phyloP scores from a whole-genome alignment of 2,329 filamentous ascomycete species.

The Epichloe aotearoae region DNA sequence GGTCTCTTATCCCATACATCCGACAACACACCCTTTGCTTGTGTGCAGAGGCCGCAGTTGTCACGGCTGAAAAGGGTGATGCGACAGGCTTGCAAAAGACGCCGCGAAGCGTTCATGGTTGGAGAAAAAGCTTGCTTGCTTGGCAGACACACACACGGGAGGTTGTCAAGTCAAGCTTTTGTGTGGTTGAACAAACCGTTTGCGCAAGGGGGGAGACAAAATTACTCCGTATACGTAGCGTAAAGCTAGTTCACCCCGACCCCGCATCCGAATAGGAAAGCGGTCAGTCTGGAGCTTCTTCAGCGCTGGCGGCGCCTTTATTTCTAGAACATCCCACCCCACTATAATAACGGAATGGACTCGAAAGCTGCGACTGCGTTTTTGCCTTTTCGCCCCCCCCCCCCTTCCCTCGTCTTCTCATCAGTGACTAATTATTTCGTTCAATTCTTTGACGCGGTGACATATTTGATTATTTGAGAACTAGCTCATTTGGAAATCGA shows the following conservation, averaged over 20 bases:
- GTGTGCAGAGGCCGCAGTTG: slow-evolving; percentile 57
- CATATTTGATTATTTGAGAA: background rate
- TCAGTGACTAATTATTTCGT: background rate
- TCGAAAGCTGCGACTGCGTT: background rate
- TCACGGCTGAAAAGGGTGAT: slow-evolving; percentile 65
- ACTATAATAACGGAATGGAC: slow-evolving; percentile 8
- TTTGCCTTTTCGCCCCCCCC: background rate
- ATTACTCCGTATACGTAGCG: background rate
- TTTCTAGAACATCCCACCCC: slow-evolving; percentile 30
- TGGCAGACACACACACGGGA: background rate
- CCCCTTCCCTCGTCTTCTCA: background rate
- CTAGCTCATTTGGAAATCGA: background rate
- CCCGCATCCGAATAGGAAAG: slow-evolving; percentile 22
- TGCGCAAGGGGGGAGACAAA: background rate
- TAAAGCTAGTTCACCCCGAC: slow-evolving; percentile 4
- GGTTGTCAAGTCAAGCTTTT: background rate
- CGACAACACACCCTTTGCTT: slow-evolving; percentile 55
- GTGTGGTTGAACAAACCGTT: background rate
- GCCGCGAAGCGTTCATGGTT: slow-evolving; percentile 37
- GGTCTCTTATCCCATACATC: slow-evolving; percentile 52
- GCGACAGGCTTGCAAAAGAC: slow-evolving; percentile 41
- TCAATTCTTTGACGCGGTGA: background rate
- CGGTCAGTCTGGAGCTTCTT: slow-evolving; percentile 14
- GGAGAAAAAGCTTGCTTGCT: background rate
- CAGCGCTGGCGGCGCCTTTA: slow-evolving; percentile 1